Evolutionary conservation across 441 rosid genomes (phyloP).

Genomic region (Erodium moschatum): DNA sequence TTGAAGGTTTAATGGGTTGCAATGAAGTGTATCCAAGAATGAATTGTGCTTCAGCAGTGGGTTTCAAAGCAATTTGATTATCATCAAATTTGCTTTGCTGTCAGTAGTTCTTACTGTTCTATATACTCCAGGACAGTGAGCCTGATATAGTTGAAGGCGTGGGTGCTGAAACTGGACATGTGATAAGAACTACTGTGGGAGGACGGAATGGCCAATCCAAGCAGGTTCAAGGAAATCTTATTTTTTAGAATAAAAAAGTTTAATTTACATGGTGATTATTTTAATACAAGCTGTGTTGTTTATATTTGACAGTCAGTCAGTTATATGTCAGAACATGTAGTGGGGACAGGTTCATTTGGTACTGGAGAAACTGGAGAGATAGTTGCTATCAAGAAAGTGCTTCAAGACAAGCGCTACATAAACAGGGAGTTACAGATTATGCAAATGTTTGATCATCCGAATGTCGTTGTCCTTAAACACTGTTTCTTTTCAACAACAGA

Average conservation of each 20-base stretch:
- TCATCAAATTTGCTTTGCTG: not conserved
- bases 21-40: not conserved
- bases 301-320: constrained; percentile 54
- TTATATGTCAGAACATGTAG: constrained; percentile 89
- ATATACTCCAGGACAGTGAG: constrained; percentile 71
- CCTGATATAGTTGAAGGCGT: constrained; percentile 83
- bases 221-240: constrained; percentile 48
- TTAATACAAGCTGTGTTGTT: constrained; percentile 17
- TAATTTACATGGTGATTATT: constrained; percentile 2
- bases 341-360: constrained; percentile 95
- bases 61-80: not conserved
- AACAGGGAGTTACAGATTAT: constrained; percentile 91
- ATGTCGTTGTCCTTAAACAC: constrained; percentile 30
- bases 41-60: not conserved
- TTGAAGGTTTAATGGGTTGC: not conserved
- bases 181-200: constrained; percentile 70
- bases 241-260: constrained; percentile 3
- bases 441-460: constrained; percentile 98
- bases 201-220: constrained; percentile 84
- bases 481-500: constrained; percentile 82
- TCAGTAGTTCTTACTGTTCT: not conserved
- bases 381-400: constrained; percentile 46
- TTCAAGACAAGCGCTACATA: constrained; percentile 96
- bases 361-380: constrained; percentile 95
- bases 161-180: constrained; percentile 86